Base-by-base conservation (phyloP, 352 stramenopile genomes). In the Phytophthora citricola region DNA sequence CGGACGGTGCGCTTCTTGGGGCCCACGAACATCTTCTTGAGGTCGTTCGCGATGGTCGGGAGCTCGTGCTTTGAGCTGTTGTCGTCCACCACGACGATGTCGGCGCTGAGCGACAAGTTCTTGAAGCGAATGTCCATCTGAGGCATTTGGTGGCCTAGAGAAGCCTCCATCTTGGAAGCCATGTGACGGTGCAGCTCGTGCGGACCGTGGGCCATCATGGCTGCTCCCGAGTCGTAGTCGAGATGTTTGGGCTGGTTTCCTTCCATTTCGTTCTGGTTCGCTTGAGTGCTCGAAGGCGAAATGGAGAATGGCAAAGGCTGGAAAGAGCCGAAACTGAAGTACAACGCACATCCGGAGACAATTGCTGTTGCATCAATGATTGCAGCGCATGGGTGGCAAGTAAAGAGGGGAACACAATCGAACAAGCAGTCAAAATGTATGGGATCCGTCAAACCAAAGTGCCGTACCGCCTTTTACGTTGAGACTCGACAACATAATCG, bases 91-190 rank as follows among this genome's bases (percentile, higher is more conserved):
- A 76, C 58, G 2, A 75, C 63, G n/a, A 76, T 64, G 40, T 79
- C 71, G 17, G 76, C 76, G 4, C 64, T 64, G 27, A 81, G 20
- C 17, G 75, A 80, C n/a, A 86, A 41, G 59, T 82, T 58, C 15
- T 67, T 60, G 52, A 86, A 83, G 26, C 72, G 77, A 14, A 86
- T 66, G 54, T 86, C 77, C 62, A 82, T 73, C 55, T 81, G 68
- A 4, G 77, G 77, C 66, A 85, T 58, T 9, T 27, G 34, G n/a
- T 44, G 66, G 2, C 76, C 73, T 4, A 79, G 20, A 4, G 76
- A 51, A 7, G 53, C 54, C 46, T 79, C 69, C 3, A 81, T 27
- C 36, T 67, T 73, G 27, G 43, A 27, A 15, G 59, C 65, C 17
- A 81, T 51, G 43, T 76, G 51, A 11, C 54, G 43, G 39, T 85